Base-by-base conservation (phyloP, 2,329 filamentous ascomycete species). In the Xylaria sp. region DNA sequence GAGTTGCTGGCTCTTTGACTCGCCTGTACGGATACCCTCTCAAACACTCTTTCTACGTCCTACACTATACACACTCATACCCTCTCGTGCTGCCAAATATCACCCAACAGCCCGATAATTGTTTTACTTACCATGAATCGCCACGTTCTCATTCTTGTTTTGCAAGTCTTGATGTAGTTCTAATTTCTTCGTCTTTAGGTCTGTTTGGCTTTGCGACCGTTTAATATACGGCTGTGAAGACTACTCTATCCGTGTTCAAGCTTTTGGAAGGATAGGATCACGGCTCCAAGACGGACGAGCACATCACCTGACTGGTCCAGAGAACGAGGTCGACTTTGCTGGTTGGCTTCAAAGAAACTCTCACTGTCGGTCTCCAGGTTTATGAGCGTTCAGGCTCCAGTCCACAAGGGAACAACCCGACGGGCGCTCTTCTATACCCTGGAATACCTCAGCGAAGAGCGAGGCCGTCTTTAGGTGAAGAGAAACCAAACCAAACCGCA, bases 1-100 rank as follows among this genome's bases (percentile, higher is more conserved):
- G 57, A 60, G 67, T 69, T 66, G 60, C 72, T 59, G 65, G 65
- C 67, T 55, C 65, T 48, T 37, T 39, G 3, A 37, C 23, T 37
- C 9, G 37, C 25, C 18, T 51, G 56, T 46, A 52, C 25, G n/a
- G n/a, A n/a, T 9, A 34, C 1, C 13, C 28, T 39, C 9, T 23
- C 5, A 25, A 10, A 18, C 46, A 41, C 58, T 44, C 44, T 52
- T 20, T 7, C 8, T 12, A 18, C n/a, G 28, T 9, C 7, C 46
- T 61, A n/a, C 50, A 20, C 31, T n/a, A 31, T 61, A 10, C 50
- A 20, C 31, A 4, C 31, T 39, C 8, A 31, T 23, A 6, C 52
- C 13, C 31, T 4, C 10, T 10, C 52, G 4, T 23, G 31, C 31
- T 56, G 52, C 31, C n/a, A 15, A 23, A 23, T 56, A 31, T 13